Percentiles rank a stretch among this genome's conserved stretches.
phyloP scores from a whole-genome alignment of 768 basidiomycete species.

The Leucosporidium creatinivorum region DNA sequence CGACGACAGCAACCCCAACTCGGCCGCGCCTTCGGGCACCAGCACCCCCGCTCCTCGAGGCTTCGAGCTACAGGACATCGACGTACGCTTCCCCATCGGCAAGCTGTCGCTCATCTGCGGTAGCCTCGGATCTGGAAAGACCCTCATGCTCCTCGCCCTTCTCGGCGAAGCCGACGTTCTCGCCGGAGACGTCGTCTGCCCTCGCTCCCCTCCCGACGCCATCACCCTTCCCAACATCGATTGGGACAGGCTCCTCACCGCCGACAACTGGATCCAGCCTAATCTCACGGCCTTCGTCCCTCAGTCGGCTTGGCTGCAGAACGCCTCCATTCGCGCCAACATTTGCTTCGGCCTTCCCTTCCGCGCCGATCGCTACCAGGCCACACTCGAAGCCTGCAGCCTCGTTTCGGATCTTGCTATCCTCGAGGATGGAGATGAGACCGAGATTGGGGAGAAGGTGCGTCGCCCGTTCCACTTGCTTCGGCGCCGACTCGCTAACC shows the following conservation, averaged over 20 bases:
- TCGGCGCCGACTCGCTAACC: neutral
- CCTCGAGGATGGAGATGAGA: conserved; percentile 28
- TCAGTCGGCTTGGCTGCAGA: conserved; percentile 58
- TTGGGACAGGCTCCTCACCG: conserved; percentile 24
- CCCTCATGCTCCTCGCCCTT: conserved; percentile 30
- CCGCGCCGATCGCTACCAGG: conserved; percentile 48
- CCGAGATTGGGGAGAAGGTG: conserved; percentile 60
- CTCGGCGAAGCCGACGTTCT: conserved; percentile 38
- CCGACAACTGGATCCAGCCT: conserved; percentile 26
- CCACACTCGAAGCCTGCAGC: conserved; percentile 18
- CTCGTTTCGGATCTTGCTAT: conserved; percentile 24
- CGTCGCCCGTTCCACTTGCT: conserved; percentile 47
- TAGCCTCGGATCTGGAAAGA: conserved; percentile 26
- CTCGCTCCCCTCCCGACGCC: conserved; percentile 27
- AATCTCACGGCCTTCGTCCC: conserved; percentile 58
- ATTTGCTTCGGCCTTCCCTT: conserved; percentile 61
- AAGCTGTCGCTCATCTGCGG: conserved; percentile 48
- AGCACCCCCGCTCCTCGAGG: conserved; percentile 16
- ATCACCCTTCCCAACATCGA: conserved; percentile 36
- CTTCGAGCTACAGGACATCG: conserved; percentile 49
- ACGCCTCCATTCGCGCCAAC: conserved; percentile 30
- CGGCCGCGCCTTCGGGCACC: neutral
- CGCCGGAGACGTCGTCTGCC: conserved; percentile 29
- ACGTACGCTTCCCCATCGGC: conserved; percentile 57
- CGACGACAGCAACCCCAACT: neutral